A percentile compares a stretch with the other conserved stretches of the same genome.
Evolutionary conservation across 805 yeast species (phyloP).

Genomic region (Zygoascus flipseniorum): DNA sequence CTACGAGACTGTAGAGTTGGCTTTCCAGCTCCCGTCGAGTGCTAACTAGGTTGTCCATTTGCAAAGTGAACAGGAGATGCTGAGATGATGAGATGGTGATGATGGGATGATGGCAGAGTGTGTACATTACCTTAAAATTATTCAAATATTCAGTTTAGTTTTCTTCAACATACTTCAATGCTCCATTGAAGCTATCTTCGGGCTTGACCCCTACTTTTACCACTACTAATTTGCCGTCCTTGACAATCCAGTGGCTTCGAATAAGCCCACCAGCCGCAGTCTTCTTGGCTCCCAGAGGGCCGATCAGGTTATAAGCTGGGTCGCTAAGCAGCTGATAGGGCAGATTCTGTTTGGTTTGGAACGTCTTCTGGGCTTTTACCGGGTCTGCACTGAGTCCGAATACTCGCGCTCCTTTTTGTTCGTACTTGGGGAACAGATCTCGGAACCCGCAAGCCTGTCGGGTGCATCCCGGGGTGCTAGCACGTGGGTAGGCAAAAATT

Average conservation of each 20-base stretch:
- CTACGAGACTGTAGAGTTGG: conserved; percentile 35
- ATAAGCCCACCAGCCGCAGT: conserved; percentile 48
- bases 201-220: conserved; percentile 46
- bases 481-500: conserved; percentile 72
- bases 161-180: not conserved
- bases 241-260: conserved; percentile 89
- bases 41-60: not conserved
- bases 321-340: conserved; percentile 72
- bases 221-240: conserved; percentile 57
- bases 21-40: conserved; percentile 29
- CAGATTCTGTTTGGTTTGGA: conserved; percentile 63
- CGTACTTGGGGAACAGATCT: conserved; percentile 47
- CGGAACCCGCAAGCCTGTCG: conserved; percentile 89
- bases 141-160: not conserved
- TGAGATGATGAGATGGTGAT: not conserved
- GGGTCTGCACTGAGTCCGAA: conserved; percentile 80
- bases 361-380: conserved; percentile 68
- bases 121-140: not conserved
- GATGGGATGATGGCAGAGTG: not conserved
- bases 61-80: too few species aligned
- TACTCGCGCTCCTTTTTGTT: conserved; percentile 45
- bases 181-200: conserved; percentile 1
- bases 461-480: conserved; percentile 95
- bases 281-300: conserved; percentile 76
- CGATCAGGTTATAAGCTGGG: conserved; percentile 60